Conservation (phyloP, 768 basidiomycete genomes). For the Hebeloma cylindrosporum region DNA sequence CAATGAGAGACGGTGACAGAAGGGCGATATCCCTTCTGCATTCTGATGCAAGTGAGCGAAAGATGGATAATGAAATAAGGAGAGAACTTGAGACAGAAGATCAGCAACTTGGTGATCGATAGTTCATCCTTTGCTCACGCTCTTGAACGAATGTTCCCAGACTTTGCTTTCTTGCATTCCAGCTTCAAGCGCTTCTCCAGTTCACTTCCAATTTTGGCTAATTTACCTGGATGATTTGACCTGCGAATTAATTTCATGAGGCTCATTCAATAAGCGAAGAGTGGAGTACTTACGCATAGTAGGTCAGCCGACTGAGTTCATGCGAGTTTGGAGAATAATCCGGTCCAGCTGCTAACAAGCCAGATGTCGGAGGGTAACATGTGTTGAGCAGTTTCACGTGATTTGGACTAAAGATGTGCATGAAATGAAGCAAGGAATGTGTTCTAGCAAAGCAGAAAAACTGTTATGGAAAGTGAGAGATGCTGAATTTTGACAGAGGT, state of each 20-base stretch:
- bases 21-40: conserved; percentile 82
- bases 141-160: conserved; percentile 74
- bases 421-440: conserved; percentile 24
- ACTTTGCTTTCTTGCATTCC: conserved; percentile 67
- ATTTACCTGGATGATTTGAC: conserved; percentile 78
- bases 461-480: conserved; percentile 1
- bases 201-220: conserved; percentile 73
- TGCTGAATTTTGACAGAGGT: too few species aligned
- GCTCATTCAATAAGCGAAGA: not conserved
- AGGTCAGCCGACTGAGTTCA: conserved; percentile 81
- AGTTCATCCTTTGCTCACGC: conserved; percentile 52
- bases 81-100: conserved; percentile 52
- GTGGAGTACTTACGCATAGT: conserved; percentile 59
- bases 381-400: conserved; percentile 82
- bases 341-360: conserved; percentile 71
- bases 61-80: conserved; percentile 79
- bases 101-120: conserved; percentile 4
- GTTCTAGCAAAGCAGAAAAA: conserved; percentile 1
- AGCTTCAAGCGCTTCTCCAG: conserved; percentile 69
- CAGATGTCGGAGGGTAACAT: conserved; percentile 82
- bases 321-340: conserved; percentile 81
- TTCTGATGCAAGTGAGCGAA: conserved; percentile 81
- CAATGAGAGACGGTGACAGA: conserved; percentile 66
- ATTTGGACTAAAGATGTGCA: conserved; percentile 81
- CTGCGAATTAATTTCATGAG: conserved; percentile 25